Evolutionary conservation across 495 filamentous ascomycete genomes (phyloP).

Genomic region (Bryoglossum gracile): DNA sequence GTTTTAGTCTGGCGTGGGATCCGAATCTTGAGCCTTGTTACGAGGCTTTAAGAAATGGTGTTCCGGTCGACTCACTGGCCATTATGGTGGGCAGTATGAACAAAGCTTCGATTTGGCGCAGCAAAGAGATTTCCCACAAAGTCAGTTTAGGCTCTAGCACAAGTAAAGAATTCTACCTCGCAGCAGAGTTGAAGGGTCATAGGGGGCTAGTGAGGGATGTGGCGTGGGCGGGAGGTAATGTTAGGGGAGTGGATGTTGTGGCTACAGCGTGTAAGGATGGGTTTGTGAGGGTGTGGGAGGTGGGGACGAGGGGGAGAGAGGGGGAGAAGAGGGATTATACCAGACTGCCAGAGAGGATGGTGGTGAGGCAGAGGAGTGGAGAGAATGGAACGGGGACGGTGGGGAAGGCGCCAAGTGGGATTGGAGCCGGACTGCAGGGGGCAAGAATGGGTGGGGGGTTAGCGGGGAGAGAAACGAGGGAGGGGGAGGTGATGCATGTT

Average conservation of each 20-base stretch:
- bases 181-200: constrained; percentile 64
- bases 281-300: constrained; percentile 72
- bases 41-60: constrained; percentile 64
- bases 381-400: constrained; percentile 14
- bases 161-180: constrained; percentile 65
- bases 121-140: constrained; percentile 49
- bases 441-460: constrained; percentile 30
- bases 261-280: constrained; percentile 93
- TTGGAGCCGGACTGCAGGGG: constrained; percentile 53
- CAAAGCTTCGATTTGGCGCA: constrained; percentile 71
- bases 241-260: constrained; percentile 78
- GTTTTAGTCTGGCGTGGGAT: constrained; percentile 79
- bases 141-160: constrained; percentile 39
- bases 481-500: constrained; percentile 39
- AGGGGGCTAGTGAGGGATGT: constrained; percentile 78
- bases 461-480: constrained; percentile 25
- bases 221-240: constrained; percentile 85
- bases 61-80: constrained; percentile 62
- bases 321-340: constrained; percentile 12
- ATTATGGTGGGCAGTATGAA: constrained; percentile 82
- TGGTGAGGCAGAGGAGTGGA: constrained; percentile 6
- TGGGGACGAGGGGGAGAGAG: constrained; percentile 49
- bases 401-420: constrained; percentile 36
- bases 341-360: constrained; percentile 17
- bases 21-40: constrained; percentile 74